Conservation (phyloP, 164 flowering plant genomes). For the Houttuynia cordata region DNA sequence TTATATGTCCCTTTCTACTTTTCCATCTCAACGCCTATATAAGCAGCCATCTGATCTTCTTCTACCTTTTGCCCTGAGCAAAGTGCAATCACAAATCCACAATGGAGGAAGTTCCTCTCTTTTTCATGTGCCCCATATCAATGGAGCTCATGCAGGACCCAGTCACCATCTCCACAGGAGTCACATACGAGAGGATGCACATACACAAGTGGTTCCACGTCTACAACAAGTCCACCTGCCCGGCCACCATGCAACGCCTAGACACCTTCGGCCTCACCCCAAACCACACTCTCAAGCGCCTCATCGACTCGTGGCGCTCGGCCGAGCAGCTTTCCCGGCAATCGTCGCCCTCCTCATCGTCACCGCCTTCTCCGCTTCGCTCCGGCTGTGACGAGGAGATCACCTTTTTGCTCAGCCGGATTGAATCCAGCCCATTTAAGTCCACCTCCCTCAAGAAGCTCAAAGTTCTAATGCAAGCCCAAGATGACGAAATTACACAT, state of each 20-base stretch:
- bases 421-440: slow-evolving; percentile 46
- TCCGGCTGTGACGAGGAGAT: slow-evolving; percentile 23
- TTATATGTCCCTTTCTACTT: not conserved
- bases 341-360: slow-evolving; percentile 1
- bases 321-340: not conserved
- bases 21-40: not conserved
- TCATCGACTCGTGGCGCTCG: slow-evolving; percentile 37
- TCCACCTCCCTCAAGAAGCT: slow-evolving; percentile 39
- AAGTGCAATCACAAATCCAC: slow-evolving; percentile 7
- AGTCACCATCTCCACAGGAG: slow-evolving; percentile 58
- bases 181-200: slow-evolving; percentile 47
- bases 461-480: slow-evolving; percentile 16
- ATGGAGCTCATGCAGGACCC: slow-evolving; percentile 69
- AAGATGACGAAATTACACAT: slow-evolving; percentile 14
- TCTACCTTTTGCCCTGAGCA: not conserved
- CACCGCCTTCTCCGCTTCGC: slow-evolving; percentile 8
- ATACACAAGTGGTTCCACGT: slow-evolving; percentile 53
- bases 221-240: slow-evolving; percentile 56
- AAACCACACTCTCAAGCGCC: slow-evolving; percentile 56
- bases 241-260: slow-evolving; percentile 53
- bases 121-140: slow-evolving; percentile 70
- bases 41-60: no score
- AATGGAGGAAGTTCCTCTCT: slow-evolving; percentile 33
- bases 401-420: slow-evolving; percentile 16
- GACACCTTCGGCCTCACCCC: slow-evolving; percentile 35